A percentile compares a stretch with the other conserved stretches of the same genome.
Evolutionary conservation across 225 moss, liverwort and hornwort genomes (phyloP).

Genomic region (Pseudoscleropodium purum): DNA sequence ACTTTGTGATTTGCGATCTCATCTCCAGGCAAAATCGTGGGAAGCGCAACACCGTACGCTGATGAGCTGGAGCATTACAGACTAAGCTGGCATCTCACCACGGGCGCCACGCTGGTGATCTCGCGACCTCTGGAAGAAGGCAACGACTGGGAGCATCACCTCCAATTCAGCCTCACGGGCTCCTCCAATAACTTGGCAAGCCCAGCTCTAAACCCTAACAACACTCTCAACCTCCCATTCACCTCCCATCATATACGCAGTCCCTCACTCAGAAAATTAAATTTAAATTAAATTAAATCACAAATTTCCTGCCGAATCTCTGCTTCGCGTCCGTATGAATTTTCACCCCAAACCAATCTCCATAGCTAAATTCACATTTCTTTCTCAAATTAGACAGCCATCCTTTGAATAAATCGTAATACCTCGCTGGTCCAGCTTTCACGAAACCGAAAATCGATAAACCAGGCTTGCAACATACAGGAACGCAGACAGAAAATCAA

Average conservation of each 20-base stretch:
- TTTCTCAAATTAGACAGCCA: background rate
- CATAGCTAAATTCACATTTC: background rate
- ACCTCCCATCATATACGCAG: background rate
- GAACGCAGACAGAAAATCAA: background rate
- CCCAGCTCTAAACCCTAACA: background rate
- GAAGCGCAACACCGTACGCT: conserved; percentile 61
- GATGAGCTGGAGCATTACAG: conserved; percentile 84
- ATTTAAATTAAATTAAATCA: background rate
- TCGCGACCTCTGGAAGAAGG: conserved; percentile 61
- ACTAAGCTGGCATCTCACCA: conserved; percentile 68
- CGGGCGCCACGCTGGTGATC: conserved; percentile 52
- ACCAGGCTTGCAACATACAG: background rate
- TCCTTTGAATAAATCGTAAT: background rate
- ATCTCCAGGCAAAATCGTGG: conserved; percentile 40
- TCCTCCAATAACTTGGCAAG: conserved; percentile 53
- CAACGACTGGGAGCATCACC: conserved; percentile 65
- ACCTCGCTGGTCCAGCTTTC: background rate
- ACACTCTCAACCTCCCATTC: background rate
- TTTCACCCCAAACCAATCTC: background rate
- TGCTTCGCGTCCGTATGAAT: too few relatives aligned
- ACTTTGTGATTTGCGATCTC: background rate
- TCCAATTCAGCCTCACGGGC: conserved; percentile 55
- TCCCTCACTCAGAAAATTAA: background rate
- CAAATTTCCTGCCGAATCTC: background rate
- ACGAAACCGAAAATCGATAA: background rate